Evolutionary conservation across 768 basidiomycete species (phyloP).

Genomic region (Kwoniella heveanensis): DNA sequence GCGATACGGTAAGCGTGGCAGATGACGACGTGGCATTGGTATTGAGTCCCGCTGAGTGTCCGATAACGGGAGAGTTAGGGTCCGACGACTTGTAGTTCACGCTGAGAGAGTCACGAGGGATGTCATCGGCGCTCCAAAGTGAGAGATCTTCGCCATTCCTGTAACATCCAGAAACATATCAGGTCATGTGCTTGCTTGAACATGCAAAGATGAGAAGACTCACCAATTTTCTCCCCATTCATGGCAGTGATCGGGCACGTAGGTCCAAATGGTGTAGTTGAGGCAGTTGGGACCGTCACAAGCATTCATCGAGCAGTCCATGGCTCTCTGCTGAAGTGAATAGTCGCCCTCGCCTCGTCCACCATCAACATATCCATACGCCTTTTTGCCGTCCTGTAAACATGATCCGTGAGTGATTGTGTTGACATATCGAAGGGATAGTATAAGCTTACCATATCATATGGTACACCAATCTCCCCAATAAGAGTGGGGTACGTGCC

Average conservation of each 20-base stretch:
- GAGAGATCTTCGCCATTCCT: conserved; percentile 88
- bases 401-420: conserved; percentile 13
- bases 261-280: conserved; percentile 58
- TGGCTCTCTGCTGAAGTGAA: conserved; percentile 70
- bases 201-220: conserved; percentile 9
- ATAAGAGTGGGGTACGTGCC: conserved; percentile 80
- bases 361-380: conserved; percentile 74
- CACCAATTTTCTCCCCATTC: conserved; percentile 91
- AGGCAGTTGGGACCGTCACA: conserved; percentile 57
- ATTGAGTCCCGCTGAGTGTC: not conserved
- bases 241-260: conserved; percentile 68
- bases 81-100: conserved; percentile 26
- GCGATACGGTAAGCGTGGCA: conserved; percentile 16
- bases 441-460: conserved; percentile 42
- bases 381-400: conserved; percentile 69
- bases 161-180: not conserved
- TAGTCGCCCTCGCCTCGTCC: conserved; percentile 74
- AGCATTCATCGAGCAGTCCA: conserved; percentile 58
- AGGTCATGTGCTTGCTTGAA: not conserved
- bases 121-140: conserved; percentile 79
- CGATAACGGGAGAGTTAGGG: not conserved
- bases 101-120: conserved; percentile 32
- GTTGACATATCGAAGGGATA: not conserved
- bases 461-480: conserved; percentile 73
- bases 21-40: conserved; percentile 4